phyloP scores from a whole-genome alignment of 805 yeast species.

The Maudiozyma saulgeensis region DNA sequence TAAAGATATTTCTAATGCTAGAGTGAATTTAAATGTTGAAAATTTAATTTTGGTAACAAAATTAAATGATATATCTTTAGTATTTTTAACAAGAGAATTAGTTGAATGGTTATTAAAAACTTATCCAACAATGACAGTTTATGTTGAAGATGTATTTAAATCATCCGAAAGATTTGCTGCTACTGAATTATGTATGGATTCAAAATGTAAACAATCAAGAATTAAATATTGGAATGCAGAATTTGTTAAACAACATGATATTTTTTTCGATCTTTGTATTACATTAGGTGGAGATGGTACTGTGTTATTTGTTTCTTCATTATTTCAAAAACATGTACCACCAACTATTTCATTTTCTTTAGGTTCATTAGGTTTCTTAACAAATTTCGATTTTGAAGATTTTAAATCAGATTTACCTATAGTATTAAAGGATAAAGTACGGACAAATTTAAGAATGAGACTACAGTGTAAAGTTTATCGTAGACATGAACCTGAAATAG shows the following conservation, averaged over 20 bases:
- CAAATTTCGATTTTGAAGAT: constrained; percentile 70
- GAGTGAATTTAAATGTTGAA: constrained; percentile 55
- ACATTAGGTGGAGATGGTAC: constrained; percentile 97
- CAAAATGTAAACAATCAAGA: constrained; percentile 34
- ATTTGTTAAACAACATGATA: constrained; percentile 33
- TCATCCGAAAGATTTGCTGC: constrained; percentile 53
- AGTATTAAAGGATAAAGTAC: constrained; percentile 61
- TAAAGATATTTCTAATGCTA: constrained; percentile 58
- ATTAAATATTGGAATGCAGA: constrained; percentile 59
- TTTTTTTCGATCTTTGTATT: constrained; percentile 60
- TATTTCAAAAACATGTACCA: constrained; percentile 77
- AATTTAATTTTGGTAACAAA: constrained; percentile 76
- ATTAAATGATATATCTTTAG: constrained; percentile 64
- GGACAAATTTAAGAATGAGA: constrained; percentile 73
- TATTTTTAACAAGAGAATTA: constrained; percentile 62
- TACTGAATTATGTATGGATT: constrained; percentile 37
- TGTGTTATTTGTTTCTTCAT: constrained; percentile 73
- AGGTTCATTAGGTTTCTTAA: constrained; percentile 86
- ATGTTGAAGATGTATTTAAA: constrained; percentile 63
- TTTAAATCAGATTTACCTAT: constrained; percentile 49
- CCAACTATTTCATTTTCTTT: constrained; percentile 81
- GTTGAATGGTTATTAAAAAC: constrained; percentile 57
- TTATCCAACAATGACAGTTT: constrained; percentile 38
- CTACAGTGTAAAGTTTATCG: constrained; percentile 66
- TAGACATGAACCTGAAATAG: constrained; percentile 25